Evolutionary conservation across 78 protist species (phyloP).

Genomic region (Guillardia theta): DNA sequence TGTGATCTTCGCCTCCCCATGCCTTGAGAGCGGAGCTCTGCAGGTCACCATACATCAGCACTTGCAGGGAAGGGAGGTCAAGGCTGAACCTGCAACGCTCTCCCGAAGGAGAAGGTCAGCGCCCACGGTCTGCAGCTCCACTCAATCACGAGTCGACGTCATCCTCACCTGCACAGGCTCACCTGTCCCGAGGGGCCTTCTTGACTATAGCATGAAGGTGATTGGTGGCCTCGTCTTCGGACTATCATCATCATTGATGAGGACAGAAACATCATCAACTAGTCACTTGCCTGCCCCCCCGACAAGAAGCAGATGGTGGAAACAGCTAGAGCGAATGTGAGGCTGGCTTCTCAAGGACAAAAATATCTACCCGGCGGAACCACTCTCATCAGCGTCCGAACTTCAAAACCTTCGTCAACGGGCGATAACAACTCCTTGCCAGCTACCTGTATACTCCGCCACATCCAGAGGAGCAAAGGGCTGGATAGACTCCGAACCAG

Average conservation of each 20-base stretch:
- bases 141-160: too few species aligned
- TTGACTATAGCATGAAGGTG: too few species aligned
- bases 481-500: conserved; percentile 61
- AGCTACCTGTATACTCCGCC: neutral
- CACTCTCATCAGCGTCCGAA: conserved; percentile 79
- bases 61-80: neutral
- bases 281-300: conserved; percentile 83
- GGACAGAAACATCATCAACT: neutral
- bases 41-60: neutral
- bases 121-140: conserved; percentile 91
- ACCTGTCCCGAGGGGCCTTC: too few species aligned
- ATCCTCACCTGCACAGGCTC: too few species aligned
- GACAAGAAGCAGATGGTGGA: conserved; percentile 87
- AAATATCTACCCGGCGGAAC: conserved; percentile 87
- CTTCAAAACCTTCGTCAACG: conserved; percentile 72
- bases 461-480: neutral
- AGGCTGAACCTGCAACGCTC: conserved; percentile 79
- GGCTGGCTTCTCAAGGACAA: conserved; percentile 83
- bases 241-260: too few species aligned
- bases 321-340: conserved; percentile 80
- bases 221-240: too few species aligned
- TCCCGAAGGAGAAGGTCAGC: conserved; percentile 85
- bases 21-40: neutral
- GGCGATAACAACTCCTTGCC: neutral
- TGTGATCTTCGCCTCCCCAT: neutral